Conservation (phyloP, 192 early-diverging fungal species). For the Rhizoclosmatium globosum region DNA sequence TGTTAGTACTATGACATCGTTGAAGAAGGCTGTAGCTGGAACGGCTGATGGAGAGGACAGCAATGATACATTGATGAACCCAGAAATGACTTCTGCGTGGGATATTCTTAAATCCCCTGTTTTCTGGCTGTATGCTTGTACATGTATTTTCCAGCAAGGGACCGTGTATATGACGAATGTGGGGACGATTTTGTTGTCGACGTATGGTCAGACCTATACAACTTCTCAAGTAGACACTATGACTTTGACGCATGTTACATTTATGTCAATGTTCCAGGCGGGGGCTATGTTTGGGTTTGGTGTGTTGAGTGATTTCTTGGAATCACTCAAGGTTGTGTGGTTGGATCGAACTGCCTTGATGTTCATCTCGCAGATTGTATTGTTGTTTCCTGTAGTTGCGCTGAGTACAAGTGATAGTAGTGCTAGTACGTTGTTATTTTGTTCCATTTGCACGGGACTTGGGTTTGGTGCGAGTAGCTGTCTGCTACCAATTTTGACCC, state of each 20-base stretch:
- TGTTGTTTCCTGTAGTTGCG: conserved; percentile 16
- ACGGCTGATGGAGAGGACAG: neutral
- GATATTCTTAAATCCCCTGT: conserved; percentile 42
- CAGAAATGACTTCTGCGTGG: neutral
- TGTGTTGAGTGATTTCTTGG: conserved; percentile 23
- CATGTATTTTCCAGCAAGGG: conserved; percentile 38
- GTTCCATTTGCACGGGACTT: conserved; percentile 36
- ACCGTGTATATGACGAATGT: conserved; percentile 47
- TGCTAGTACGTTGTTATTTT: conserved; percentile 1
- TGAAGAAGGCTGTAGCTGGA: neutral
- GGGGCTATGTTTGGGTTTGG: conserved; percentile 29
- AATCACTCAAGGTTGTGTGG: neutral
- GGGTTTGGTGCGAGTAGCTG: conserved; percentile 44
- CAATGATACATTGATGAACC: neutral
- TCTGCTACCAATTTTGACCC: conserved; percentile 40
- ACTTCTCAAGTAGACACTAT: neutral
- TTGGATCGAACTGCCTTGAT: conserved; percentile 41
- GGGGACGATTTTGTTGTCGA: conserved; percentile 26
- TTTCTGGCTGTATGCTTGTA: conserved; percentile 47
- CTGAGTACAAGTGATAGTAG: neutral
- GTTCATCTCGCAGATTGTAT: conserved; percentile 14
- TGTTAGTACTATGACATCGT: neutral
- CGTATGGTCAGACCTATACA: neutral
- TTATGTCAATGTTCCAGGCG: conserved; percentile 41
- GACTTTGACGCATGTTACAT: conserved; percentile 38